Evolutionary conservation across 768 basidiomycete species (phyloP).

Genomic region (Hygrocybe coccinea): DNA sequence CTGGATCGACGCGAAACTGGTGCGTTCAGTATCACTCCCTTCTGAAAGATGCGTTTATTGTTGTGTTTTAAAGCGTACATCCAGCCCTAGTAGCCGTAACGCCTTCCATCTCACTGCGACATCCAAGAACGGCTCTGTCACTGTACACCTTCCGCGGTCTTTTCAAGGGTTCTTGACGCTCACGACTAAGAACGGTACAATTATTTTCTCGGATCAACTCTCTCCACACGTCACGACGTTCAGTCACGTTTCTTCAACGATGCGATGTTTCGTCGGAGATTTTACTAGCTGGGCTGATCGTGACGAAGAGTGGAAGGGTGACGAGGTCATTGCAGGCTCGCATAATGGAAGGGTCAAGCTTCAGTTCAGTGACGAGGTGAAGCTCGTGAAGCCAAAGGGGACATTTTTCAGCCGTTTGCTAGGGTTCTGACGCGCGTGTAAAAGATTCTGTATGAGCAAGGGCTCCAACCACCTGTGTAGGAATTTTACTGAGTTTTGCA

Average conservation of each 20-base stretch:
- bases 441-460: too few species aligned
- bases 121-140: constrained; percentile 29
- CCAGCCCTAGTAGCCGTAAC: constrained; percentile 12
- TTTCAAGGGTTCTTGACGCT: constrained; percentile 34
- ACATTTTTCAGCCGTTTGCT: too few species aligned
- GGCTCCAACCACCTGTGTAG: too few species aligned
- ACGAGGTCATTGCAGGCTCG: neutral
- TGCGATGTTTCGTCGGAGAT: constrained; percentile 35
- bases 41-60: too few species aligned
- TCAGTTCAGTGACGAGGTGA: neutral
- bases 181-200: constrained; percentile 25
- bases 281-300: neutral
- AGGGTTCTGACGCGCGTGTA: too few species aligned
- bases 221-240: constrained; percentile 24
- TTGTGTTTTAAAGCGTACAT: constrained; percentile 12
- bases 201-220: constrained; percentile 29
- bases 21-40: constrained; percentile 10
- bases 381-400: neutral
- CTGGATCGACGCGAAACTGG: constrained; percentile 19
- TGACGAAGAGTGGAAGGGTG: neutral
- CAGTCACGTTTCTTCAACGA: constrained; percentile 27
- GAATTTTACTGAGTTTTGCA: too few species aligned
- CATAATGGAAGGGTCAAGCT: neutral
- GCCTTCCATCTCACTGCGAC: constrained; percentile 21
- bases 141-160: constrained; percentile 36